Base-by-base conservation (phyloP, 2,329 filamentous ascomycete species). In the Pyricularia grisea region DNA sequence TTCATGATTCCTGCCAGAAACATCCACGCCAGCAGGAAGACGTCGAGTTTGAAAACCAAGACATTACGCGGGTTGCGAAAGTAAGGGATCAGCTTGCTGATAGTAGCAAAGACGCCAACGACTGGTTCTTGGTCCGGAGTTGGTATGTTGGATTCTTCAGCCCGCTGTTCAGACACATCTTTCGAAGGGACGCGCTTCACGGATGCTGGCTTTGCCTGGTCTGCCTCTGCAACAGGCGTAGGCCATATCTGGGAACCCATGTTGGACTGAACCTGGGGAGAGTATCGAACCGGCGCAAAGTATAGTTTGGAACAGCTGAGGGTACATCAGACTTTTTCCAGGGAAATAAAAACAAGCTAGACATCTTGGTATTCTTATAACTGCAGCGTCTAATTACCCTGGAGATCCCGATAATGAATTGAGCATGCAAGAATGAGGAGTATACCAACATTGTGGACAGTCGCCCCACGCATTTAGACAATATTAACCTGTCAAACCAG, bases 1-100 rank as follows among this genome's bases (percentile, higher is more conserved):
- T 79, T 79, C 71, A 78, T 72, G 14, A 79, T 71, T 2, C 78
- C 78, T 7, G 78, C 78, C 1, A 79, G 69, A 60, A 79, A 79
- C 4, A 77, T 76, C 78, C 78, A 80, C 3, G 75, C 71, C 25
- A 78, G 71, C 23, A 78, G 74, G n/a, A 78, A 72, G 23, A 76
- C 72, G 61, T 78, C 77, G 33, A 78, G 73, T 63, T 78, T 78
- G 71, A 78, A 74, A 4, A 78, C 71, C 5, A 78, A 71, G 2
- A 78, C 76, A 73, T 78, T 74, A n/a, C 74, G 71, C 1, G 77
- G 74, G 27, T 77, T 70, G 42, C 74, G 73, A 28, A 78, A 78
- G 55, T 75, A 74, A 7, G 73, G 73, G n/a, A 72, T 67, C 55
- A 72, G 17, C 42, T 70, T 71, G 65, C 36, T 42, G 66, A 60